Conservation (phyloP, 306 rosid genomes). For the Ammopiptanthus mongolicus region DNA sequence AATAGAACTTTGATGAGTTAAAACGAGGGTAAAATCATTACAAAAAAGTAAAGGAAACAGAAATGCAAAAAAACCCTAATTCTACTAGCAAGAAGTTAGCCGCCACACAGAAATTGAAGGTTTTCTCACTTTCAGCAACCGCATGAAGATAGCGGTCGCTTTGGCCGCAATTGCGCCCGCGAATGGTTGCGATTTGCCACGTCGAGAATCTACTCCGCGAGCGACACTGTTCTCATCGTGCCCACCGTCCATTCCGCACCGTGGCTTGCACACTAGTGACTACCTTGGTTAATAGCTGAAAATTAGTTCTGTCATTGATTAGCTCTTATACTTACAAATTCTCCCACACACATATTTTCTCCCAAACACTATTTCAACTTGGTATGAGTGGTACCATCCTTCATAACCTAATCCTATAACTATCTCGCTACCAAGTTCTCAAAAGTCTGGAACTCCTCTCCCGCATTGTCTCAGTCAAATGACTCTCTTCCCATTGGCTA, state of each 20-base stretch:
- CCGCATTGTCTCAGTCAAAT: background rate
- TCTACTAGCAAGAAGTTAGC: too few relatives aligned
- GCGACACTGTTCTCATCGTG: too few relatives aligned
- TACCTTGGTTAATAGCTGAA: background rate
- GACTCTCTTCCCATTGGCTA: slow-evolving; percentile 2
- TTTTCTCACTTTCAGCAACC: too few relatives aligned
- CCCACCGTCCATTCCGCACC: too few relatives aligned
- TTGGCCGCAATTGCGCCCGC: too few relatives aligned
- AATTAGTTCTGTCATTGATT: background rate
- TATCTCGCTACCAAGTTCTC: background rate
- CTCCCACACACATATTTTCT: background rate
- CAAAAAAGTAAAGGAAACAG: background rate
- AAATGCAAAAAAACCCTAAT: too few relatives aligned
- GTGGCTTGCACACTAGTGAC: too few relatives aligned
- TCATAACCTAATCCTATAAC: background rate
- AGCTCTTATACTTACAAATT: background rate
- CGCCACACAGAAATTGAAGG: too few relatives aligned
- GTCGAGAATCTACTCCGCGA: too few relatives aligned
- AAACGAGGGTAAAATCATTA: background rate
- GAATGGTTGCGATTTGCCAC: too few relatives aligned
- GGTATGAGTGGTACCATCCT: background rate
- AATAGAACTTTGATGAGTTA: background rate
- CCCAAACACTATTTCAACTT: background rate
- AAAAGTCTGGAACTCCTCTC: background rate
- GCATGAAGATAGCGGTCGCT: too few relatives aligned